Evolutionary conservation across 257 asterid species (phyloP), one percentile per base, ranked within the genome.

Genomic region (Cynanchum wilfordii): DNA sequence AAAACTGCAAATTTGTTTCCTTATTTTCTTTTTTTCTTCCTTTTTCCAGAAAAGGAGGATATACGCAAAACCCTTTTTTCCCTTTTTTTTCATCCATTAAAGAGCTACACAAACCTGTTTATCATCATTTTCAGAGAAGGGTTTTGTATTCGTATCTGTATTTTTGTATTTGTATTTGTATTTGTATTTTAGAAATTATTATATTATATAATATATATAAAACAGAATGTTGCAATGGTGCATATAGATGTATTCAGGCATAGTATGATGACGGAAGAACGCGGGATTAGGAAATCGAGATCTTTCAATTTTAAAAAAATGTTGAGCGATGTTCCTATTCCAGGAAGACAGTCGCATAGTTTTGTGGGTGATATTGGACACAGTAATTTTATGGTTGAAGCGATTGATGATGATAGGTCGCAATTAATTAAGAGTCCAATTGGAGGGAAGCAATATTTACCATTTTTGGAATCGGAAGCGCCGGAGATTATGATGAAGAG

Each of bases 271-370:
- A 64, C 65, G 12, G 87, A 85, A 65, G 86, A 72, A 55, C 74
- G 79, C 9, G 73, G 73, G 55, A 67, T 85, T 56, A 77, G 78
- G 65, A 85, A 87, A 67, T 74, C 88, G 38, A 76, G 85, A 67
- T 87, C 89, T n/a, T 87, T 84, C 68, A 78, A 84, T 50, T 79
- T 83, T 22, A 82, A 77, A 12, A 87, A 77, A 71, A 86, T 88
- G 88, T 83, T 86, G 59, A 87, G 81, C 30, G 72, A 75, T 71
- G 50, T 64, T 0, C 69, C 49, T 19, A 10, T 36, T 2, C 79
- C 84, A 5, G 80, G 82, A 55, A 74, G 82, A 68, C 83, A 82
- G 47, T 64, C 79, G 3, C 76, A 77, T 30, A 80, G 79, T 79
- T 24, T 73, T 6, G 69, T 82, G 51, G 65, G 66, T 25, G 92